Conservation (phyloP, 2,329 filamentous ascomycete genomes). For the Cyphellophora europaea region DNA sequence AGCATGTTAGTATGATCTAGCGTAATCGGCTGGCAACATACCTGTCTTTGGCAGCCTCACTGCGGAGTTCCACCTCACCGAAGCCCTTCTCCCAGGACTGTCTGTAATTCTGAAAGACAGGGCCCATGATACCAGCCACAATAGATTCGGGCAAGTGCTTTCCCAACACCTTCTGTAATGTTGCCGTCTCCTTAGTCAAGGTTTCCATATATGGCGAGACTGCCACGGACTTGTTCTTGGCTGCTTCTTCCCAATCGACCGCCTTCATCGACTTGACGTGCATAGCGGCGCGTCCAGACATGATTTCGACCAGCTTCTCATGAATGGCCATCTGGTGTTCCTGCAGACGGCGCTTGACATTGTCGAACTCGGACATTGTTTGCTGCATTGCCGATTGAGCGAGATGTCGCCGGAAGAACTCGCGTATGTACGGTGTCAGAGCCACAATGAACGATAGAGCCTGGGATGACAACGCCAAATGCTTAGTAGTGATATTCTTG, state of each 20-base stretch:
- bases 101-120: constrained; percentile 74
- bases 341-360: constrained; percentile 70
- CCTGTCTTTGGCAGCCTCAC: constrained; percentile 61
- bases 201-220: constrained; percentile 76
- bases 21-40: constrained; percentile 32
- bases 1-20: not conserved
- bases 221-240: constrained; percentile 31
- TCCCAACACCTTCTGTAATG: constrained; percentile 70
- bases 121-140: constrained; percentile 73
- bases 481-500: constrained; percentile 93
- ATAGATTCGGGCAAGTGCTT: constrained; percentile 72
- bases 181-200: constrained; percentile 74
- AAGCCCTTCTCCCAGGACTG: constrained; percentile 69
- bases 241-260: constrained; percentile 59
- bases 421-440: constrained; percentile 79
- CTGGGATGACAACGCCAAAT: constrained; percentile 84
- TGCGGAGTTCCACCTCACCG: constrained; percentile 54
- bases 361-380: constrained; percentile 76
- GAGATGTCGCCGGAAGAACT: constrained; percentile 75
- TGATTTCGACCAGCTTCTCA: constrained; percentile 88
- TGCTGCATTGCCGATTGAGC: constrained; percentile 39
- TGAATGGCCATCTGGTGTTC: constrained; percentile 88
- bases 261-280: constrained; percentile 68
- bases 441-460: constrained; percentile 79
- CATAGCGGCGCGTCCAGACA: constrained; percentile 64